Conservation (phyloP, 2,329 filamentous ascomycete species). For the Aspergillus ibericus region DNA sequence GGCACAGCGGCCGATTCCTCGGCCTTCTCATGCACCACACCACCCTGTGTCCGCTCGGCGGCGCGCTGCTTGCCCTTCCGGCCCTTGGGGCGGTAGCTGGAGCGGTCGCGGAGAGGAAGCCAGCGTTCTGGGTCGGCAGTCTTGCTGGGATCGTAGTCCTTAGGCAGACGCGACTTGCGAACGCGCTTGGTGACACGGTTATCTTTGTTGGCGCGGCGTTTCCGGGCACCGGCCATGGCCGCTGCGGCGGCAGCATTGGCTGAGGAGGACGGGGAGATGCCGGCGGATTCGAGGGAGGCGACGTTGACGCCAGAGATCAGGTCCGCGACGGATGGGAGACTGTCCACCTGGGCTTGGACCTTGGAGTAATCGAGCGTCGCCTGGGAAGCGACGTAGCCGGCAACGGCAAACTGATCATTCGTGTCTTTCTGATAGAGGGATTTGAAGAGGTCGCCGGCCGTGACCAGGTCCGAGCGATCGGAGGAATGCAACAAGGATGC, state of each 20-base stretch:
- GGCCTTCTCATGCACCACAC: constrained; percentile 71
- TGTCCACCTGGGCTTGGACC: constrained; percentile 38
- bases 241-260: constrained; percentile 33
- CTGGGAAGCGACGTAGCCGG: constrained; percentile 83
- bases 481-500: constrained; percentile 76
- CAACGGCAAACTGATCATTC: constrained; percentile 67
- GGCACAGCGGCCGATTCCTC: constrained; percentile 47
- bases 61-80: constrained; percentile 88
- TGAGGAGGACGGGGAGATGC: constrained; percentile 40
- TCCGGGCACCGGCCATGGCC: constrained; percentile 38
- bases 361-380: constrained; percentile 53
- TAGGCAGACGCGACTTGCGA: constrained; percentile 49
- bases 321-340: constrained; percentile 42
- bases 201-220: constrained; percentile 40
- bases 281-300: constrained; percentile 45
- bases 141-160: constrained; percentile 67
- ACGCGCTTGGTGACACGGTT: constrained; percentile 42
- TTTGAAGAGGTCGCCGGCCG: constrained; percentile 77
- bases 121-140: constrained; percentile 87
- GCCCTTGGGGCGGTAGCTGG: constrained; percentile 84
- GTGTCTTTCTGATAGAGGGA: constrained; percentile 66
- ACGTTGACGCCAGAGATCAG: constrained; percentile 46
- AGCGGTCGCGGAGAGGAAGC: constrained; percentile 86
- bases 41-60: constrained; percentile 79
- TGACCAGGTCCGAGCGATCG: constrained; percentile 63